Conservation (phyloP, 257 asterid genomes). For the Handroanthus guayacan region DNA sequence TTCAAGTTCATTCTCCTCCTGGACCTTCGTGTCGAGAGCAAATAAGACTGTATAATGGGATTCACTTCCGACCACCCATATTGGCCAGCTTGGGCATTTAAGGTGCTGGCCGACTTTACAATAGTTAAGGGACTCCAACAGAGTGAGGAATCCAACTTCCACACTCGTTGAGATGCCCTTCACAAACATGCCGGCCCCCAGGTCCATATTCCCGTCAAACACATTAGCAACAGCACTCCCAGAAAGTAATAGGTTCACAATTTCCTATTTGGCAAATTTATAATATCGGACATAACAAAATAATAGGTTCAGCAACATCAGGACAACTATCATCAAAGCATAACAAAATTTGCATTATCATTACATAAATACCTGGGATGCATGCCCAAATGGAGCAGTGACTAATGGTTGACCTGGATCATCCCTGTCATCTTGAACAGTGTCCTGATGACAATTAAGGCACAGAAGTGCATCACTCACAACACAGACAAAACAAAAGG, state of each 20-base stretch:
- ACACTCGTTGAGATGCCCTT: constrained; percentile 69
- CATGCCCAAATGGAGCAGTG: constrained; percentile 88
- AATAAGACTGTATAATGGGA: constrained; percentile 74
- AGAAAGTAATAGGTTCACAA: constrained; percentile 71
- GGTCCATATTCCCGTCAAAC: constrained; percentile 73
- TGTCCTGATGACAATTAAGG: constrained; percentile 19
- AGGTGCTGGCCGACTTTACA: constrained; percentile 70
- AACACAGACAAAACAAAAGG: not conserved
- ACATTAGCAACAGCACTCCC: constrained; percentile 73
- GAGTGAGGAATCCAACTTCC: constrained; percentile 75
- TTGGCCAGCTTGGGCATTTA: constrained; percentile 75
- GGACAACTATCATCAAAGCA: not conserved
- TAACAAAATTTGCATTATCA: not conserved
- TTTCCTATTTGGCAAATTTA: constrained; percentile 57
- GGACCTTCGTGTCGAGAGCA: constrained; percentile 69
- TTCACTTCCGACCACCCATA: constrained; percentile 84
- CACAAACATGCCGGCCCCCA: constrained; percentile 74
- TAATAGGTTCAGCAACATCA: not conserved
- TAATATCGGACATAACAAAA: not conserved
- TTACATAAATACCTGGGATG: constrained; percentile 68
- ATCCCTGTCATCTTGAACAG: constrained; percentile 62
- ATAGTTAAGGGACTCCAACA: constrained; percentile 69
- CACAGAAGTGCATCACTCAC: not conserved
- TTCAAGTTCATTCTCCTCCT: constrained; percentile 73
- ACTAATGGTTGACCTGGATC: constrained; percentile 77